Conservation (phyloP, 108 stramenopile genomes). For the Ochromonas danica region DNA sequence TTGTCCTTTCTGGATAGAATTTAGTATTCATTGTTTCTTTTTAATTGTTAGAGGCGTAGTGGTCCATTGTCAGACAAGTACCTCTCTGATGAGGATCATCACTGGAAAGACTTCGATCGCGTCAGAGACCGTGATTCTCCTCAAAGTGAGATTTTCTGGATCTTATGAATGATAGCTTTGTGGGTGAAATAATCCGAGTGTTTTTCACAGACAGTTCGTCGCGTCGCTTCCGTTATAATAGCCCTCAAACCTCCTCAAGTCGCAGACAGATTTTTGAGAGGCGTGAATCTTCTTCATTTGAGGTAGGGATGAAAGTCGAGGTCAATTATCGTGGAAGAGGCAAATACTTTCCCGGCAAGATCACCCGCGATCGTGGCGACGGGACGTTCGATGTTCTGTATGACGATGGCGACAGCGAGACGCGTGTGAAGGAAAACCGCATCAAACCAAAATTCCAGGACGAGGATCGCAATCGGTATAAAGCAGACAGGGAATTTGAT, state of each 20-base stretch:
- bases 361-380: slow-evolving; percentile 37
- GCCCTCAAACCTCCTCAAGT: too few species aligned
- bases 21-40: background rate
- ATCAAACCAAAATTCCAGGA: background rate
- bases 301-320: slow-evolving; percentile 46
- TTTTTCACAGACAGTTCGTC: background rate
- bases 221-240: too few species aligned
- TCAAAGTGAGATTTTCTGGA: background rate
- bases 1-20: background rate
- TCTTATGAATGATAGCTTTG: background rate
- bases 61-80: too few species aligned
- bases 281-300: background rate
- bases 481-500: too few species aligned
- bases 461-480: too few species aligned
- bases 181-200: background rate
- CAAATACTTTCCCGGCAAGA: slow-evolving; percentile 43
- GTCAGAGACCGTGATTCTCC: background rate
- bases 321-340: slow-evolving; percentile 45
- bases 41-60: background rate
- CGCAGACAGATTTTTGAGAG: too few species aligned
- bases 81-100: too few species aligned
- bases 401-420: slow-evolving; percentile 55
- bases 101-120: too few species aligned
- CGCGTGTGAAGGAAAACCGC: background rate
- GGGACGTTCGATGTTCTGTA: slow-evolving; percentile 48